phyloP scores from a whole-genome alignment of 306 rosid genomes.

The Geum urbanum region DNA sequence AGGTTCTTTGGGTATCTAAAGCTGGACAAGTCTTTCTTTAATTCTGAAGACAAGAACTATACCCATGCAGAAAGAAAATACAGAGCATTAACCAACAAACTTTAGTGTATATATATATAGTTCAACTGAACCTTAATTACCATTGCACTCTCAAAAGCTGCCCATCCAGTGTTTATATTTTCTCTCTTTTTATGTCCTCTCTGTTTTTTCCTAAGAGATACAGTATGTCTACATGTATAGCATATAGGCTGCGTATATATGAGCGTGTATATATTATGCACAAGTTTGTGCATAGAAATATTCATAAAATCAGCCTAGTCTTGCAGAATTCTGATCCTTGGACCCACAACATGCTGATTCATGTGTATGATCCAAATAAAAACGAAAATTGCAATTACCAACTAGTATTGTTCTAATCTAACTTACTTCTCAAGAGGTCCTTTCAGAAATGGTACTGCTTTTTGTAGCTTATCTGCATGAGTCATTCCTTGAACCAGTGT shows the following conservation, averaged over 20 bases:
- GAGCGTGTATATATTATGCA: not conserved
- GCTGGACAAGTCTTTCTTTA: not conserved
- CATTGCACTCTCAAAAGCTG: not conserved
- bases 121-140: too few relatives aligned
- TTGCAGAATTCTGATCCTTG: not conserved
- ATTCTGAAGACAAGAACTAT: not conserved
- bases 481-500: constrained; percentile 83
- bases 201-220: not conserved
- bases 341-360: not conserved
- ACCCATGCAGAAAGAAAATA: not conserved
- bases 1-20: constrained; percentile 1
- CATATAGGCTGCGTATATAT: not conserved
- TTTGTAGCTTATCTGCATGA: constrained; percentile 63
- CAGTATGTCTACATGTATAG: not conserved
- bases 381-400: not conserved
- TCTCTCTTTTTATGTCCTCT: not conserved
- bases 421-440: constrained; percentile 61
- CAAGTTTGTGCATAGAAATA: not conserved
- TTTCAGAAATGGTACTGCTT: constrained; percentile 60
- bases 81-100: not conserved
- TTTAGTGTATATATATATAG: not conserved
- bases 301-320: not conserved
- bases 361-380: not conserved
- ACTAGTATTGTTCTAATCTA: not conserved
- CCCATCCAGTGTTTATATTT: not conserved